phyloP scores from a whole-genome alignment of 768 basidiomycete genomes.

The Lentinula lateritia region DNA sequence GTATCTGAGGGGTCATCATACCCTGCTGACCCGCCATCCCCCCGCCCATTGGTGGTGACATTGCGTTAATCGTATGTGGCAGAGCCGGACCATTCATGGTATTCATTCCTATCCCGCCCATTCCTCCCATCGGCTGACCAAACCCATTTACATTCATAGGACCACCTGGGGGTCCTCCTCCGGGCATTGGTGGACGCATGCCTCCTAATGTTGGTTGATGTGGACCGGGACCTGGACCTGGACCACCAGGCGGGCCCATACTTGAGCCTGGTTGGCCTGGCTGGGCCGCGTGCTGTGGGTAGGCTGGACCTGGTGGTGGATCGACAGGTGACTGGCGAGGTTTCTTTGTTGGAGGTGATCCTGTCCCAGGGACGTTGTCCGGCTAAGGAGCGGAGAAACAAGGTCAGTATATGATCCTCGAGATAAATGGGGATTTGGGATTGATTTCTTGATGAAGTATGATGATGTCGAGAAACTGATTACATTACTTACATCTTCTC shows the following conservation, averaged over 20 bases:
- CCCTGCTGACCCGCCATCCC: conserved; percentile 22
- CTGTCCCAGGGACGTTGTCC: conserved; percentile 41
- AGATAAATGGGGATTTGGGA: background rate
- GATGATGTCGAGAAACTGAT: background rate
- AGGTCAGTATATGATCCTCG: background rate
- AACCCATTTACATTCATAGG: conserved; percentile 17
- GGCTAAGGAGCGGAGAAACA: conserved; percentile 25
- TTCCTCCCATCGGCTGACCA: conserved; percentile 14
- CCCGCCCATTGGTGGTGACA: conserved; percentile 22
- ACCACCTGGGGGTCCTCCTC: conserved; percentile 13
- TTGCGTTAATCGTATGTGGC: conserved; percentile 11
- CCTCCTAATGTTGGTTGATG: conserved; percentile 30
- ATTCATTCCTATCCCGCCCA: conserved; percentile 9
- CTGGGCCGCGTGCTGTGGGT: conserved; percentile 26
- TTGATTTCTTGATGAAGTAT: conserved; percentile 5
- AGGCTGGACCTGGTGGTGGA: conserved; percentile 20
- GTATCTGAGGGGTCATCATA: conserved; percentile 34
- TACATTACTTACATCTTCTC: conserved; percentile 51
- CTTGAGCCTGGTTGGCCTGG: conserved; percentile 11
- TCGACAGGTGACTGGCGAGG: conserved; percentile 43
- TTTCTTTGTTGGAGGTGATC: conserved; percentile 57
- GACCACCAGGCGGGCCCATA: conserved; percentile 8
- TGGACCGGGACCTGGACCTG: conserved; percentile 26
- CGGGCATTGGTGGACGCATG: conserved; percentile 30
- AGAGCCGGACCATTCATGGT: conserved; percentile 17